Evolutionary conservation across 345 rosid species (phyloP), one percentile per base, ranked within the genome.

Genomic region (Lagerstroemia speciosa): DNA sequence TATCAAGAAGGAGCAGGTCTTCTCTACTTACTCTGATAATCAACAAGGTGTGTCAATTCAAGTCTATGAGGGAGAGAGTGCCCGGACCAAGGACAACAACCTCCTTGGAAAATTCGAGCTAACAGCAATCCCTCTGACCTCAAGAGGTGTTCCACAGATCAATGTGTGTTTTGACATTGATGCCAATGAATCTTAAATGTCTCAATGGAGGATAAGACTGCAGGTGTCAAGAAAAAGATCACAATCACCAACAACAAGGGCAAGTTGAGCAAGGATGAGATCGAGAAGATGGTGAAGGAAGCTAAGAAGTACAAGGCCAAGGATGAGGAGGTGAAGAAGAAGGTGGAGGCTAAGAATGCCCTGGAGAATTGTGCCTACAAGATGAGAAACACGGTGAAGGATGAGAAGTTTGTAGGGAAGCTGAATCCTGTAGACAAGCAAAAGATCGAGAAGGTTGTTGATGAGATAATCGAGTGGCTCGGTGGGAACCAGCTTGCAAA

Each of bases 281-380:
- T 76, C 0, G 80, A 79, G 65, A 71, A 65, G 46, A 73, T 79
- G 83, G 80, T 76, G 57, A 71, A 74, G 63, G 80, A 79, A 68
- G 83, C 74, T 12, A 74, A 76, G 74, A 74, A 29, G 62, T 79
- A 73, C 69, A 76, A 76, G 74, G 55, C 67, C 2, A 67, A 79
- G 50, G 83, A 79, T 46, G 78, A 76, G 61, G 67, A 76, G 36
- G 80, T 73, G 60, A 79, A 79, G 78, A 71, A 68, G 78, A 76
- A 79, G 72, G 80, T 79, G 0, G 71, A 68, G 38, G 75, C 76
- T 8, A 79, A 79, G 80, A 79, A 79, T 41, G 8, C 62, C 9
- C 64, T 73, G 0, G 77, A 77, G 69, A 79, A 76, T 62, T 76
- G 73, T n/a, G 75, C 77, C 0, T 79, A 79, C 45, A 76, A 57